A percentile compares a stretch with the other conserved stretches of the same genome.
These are phyloP conservation scores for Leccinum fibrillosum DNA, from an alignment of 768 basidiomycete species.

Conservation along the genomic window DNA sequence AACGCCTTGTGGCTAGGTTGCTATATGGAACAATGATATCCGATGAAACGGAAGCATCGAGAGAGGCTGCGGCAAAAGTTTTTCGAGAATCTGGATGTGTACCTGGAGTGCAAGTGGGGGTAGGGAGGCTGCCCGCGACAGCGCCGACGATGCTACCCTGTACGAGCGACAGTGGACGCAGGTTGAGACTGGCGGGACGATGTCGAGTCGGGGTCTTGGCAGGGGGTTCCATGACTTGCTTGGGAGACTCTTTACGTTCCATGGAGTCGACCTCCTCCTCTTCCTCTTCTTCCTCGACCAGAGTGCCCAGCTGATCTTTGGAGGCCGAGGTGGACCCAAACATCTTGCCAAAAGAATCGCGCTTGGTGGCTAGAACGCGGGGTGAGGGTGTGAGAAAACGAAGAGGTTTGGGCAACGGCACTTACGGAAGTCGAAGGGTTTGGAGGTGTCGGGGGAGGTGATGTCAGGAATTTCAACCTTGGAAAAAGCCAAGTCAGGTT, in stretches of 20 bases:
- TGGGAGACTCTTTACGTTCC: constrained; percentile 18
- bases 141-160: constrained; percentile 45
- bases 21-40: background rate
- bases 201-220: constrained; percentile 46
- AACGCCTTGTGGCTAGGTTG: constrained; percentile 21
- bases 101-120: constrained; percentile 53
- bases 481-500: constrained; percentile 63
- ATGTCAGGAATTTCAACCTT: constrained; percentile 86
- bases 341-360: constrained; percentile 78
- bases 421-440: constrained; percentile 67
- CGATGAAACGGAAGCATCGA: constrained; percentile 27
- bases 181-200: constrained; percentile 62
- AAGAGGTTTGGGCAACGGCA: constrained; percentile 16
- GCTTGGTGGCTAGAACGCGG: constrained; percentile 53
- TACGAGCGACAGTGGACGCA: constrained; percentile 71
- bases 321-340: constrained; percentile 55
- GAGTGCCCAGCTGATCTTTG: constrained; percentile 75
- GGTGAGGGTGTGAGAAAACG: background rate
- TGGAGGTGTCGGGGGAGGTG: constrained; percentile 53
- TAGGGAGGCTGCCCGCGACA: constrained; percentile 41
- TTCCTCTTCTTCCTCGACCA: constrained; percentile 86
- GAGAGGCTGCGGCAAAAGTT: constrained; percentile 1
- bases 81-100: constrained; percentile 44
- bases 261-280: constrained; percentile 61
- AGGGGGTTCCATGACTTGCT: constrained; percentile 27